Evolutionary conservation across 257 asterid species (phyloP).

Genomic region (Apocynum venetum): DNA sequence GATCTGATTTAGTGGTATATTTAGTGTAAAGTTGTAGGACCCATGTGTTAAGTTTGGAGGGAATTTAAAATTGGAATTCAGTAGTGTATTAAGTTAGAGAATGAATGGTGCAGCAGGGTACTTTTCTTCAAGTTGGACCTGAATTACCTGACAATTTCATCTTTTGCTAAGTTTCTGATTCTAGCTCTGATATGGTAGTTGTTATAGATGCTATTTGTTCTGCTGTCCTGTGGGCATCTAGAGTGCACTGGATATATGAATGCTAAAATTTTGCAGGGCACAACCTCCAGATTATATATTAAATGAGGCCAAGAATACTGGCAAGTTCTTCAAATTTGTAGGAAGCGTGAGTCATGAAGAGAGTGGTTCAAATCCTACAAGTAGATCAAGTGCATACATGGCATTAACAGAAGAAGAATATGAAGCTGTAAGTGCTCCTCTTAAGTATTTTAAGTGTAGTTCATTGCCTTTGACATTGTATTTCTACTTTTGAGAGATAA

Average conservation of each 20-base stretch:
- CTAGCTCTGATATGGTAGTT: slow-evolving; percentile 5
- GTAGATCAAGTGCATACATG: slow-evolving; percentile 62
- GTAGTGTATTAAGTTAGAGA: not conserved
- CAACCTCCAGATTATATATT: slow-evolving; percentile 94
- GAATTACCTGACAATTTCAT: slow-evolving; percentile 3
- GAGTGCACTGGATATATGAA: slow-evolving; percentile 25
- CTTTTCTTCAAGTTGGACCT: slow-evolving; percentile 1
- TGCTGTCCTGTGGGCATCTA: slow-evolving; percentile 29
- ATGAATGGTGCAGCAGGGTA: not conserved
- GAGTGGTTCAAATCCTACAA: slow-evolving; percentile 42
- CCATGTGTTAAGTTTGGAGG: not conserved
- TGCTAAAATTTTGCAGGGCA: slow-evolving; percentile 48
- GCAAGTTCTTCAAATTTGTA: slow-evolving; percentile 81
- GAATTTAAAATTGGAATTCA: too few species aligned
- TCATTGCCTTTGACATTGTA: not conserved
- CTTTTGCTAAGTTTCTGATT: not conserved
- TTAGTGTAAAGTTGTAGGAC: too few species aligned
- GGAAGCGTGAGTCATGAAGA: slow-evolving; percentile 77
- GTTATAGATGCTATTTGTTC: slow-evolving; percentile 20
- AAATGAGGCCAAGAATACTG: slow-evolving; percentile 75
- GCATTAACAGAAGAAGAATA: slow-evolving; percentile 85
- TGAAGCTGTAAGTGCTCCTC: slow-evolving; percentile 76
- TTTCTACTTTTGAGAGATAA: not conserved
- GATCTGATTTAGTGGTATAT: too few species aligned
- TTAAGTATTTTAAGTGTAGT: not conserved